Evolutionary conservation across 768 basidiomycete genomes (phyloP).

Genomic region (Leccinum subgranulosum): DNA sequence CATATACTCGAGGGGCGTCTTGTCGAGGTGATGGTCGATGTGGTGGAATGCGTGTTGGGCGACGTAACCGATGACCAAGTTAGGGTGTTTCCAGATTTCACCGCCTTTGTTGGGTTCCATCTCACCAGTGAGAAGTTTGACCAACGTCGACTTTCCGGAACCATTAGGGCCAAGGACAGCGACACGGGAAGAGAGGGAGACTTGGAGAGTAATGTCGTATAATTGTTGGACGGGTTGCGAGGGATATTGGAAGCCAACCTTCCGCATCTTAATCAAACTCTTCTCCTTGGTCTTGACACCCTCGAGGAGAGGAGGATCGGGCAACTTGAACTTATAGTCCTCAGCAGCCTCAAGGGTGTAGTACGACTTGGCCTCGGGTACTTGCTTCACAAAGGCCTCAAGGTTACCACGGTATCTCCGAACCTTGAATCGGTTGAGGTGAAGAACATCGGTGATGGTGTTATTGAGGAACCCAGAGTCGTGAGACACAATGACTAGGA

Average conservation of each 20-base stretch:
- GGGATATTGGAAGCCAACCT: constrained; percentile 96
- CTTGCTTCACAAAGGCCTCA: constrained; percentile 88
- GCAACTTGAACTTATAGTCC: constrained; percentile 98
- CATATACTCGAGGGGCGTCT: constrained; percentile 99
- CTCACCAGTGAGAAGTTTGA: constrained; percentile 95
- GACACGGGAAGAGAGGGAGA: constrained; percentile 97
- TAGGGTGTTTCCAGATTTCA: constrained; percentile 99
- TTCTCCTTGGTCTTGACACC: constrained; percentile 99
- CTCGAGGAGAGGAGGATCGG: constrained; percentile 93
- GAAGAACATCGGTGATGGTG: constrained; percentile 96
- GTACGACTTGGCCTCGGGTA: constrained; percentile 97
- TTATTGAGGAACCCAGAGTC: constrained; percentile 98
- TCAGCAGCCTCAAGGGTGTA: constrained; percentile 94
- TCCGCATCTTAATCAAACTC: constrained; percentile 94
- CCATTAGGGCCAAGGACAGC: constrained; percentile 98
- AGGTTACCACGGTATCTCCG: constrained; percentile 94
- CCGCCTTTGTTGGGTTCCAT: constrained; percentile 95
- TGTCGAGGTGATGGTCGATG: constrained; percentile 97
- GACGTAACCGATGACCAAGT: constrained; percentile 98
- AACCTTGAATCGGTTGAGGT: constrained; percentile 98
- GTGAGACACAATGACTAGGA: constrained; percentile 90
- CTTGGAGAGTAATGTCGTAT: constrained; percentile 93
- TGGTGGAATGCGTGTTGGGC: constrained; percentile 99
- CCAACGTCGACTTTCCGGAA: constrained; percentile 96
- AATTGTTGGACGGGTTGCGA: constrained; percentile 83